These are phyloP conservation scores for Astrothelium macrocarpum DNA, from an alignment of 495 filamentous ascomycete genomes.

Conservation along the genomic window DNA sequence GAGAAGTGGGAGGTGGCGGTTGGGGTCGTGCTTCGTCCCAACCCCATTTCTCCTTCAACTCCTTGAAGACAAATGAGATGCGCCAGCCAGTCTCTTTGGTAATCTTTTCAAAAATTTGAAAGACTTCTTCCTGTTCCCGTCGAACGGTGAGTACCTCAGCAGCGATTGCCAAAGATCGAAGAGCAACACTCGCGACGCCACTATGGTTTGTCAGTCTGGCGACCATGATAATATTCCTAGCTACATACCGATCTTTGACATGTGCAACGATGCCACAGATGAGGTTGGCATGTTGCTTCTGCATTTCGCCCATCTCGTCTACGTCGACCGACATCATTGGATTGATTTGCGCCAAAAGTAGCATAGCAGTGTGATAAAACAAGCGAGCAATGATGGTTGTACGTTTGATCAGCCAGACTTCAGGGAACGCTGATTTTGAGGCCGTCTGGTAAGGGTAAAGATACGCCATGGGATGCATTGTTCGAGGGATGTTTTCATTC, in stretches of 20 bases:
- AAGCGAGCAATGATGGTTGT: slow-evolving; percentile 70
- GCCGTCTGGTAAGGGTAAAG: slow-evolving; percentile 58
- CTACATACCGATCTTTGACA: slow-evolving; percentile 57
- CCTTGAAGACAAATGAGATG: slow-evolving; percentile 54
- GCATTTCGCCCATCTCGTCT: slow-evolving; percentile 58
- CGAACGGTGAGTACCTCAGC: slow-evolving; percentile 60
- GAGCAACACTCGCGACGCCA: slow-evolving; percentile 64
- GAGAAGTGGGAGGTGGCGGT: slow-evolving; percentile 19
- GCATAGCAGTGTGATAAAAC: slow-evolving; percentile 84
- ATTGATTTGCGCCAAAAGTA: slow-evolving; percentile 70
- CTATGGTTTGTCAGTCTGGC: slow-evolving; percentile 29
- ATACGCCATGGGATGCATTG: slow-evolving; percentile 80
- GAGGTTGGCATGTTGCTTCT: slow-evolving; percentile 62
- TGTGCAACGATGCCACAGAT: slow-evolving; percentile 85
- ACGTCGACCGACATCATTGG: slow-evolving; percentile 47
- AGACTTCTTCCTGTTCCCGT: slow-evolving; percentile 70
- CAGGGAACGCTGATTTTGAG: slow-evolving; percentile 68
- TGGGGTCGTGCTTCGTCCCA: slow-evolving; percentile 46
- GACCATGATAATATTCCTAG: neutral
- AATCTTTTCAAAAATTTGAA: slow-evolving; percentile 66
- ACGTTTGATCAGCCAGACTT: slow-evolving; percentile 81
- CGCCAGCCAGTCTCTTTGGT: slow-evolving; percentile 71
- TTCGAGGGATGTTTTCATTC: slow-evolving; percentile 65
- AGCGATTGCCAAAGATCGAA: slow-evolving; percentile 69
- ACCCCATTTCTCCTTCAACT: slow-evolving; percentile 68